These are phyloP conservation scores for Leishmania gerbilli DNA, from an alignment of 208 protist genomes.

Conservation along the genomic window DNA sequence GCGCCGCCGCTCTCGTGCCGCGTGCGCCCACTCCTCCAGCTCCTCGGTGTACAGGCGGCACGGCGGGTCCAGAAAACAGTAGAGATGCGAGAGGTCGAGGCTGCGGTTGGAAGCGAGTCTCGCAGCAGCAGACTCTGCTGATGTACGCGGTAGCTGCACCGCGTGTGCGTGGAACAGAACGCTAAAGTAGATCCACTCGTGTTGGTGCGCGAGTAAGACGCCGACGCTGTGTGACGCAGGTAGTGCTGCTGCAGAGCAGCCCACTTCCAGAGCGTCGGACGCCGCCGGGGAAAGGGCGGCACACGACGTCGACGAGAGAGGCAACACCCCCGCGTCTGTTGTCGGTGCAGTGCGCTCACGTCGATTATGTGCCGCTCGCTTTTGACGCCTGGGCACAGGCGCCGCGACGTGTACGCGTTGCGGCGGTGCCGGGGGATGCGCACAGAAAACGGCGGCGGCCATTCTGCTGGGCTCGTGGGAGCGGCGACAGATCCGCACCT, in stretches of 20 bases:
- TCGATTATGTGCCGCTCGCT: neutral
- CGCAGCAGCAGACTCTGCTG: neutral
- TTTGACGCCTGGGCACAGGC: neutral
- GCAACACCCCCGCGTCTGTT: neutral
- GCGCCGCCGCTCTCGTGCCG: neutral
- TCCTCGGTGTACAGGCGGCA: slow-evolving; percentile 15
- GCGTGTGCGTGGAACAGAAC: slow-evolving; percentile 32
- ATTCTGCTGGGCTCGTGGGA: neutral
- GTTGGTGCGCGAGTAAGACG: slow-evolving; percentile 37
- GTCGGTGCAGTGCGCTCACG: neutral
- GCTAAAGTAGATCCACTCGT: slow-evolving; percentile 38
- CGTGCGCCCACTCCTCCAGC: slow-evolving; percentile 6
- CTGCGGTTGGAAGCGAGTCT: neutral
- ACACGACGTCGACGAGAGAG: neutral
- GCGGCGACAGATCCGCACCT: neutral
- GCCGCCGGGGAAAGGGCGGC: neutral
- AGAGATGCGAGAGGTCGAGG: slow-evolving; percentile 11
- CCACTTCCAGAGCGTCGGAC: neutral
- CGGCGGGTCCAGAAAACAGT: slow-evolving; percentile 23
- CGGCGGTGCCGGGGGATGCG: neutral
- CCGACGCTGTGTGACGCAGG: slow-evolving; percentile 23
- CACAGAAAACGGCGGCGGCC: neutral
- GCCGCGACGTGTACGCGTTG: neutral
- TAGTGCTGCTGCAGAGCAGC: neutral
- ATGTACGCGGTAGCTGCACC: neutral